Base-by-base conservation (phyloP, 1,284 basidiomycete species). In the Vanrija sp. region DNA sequence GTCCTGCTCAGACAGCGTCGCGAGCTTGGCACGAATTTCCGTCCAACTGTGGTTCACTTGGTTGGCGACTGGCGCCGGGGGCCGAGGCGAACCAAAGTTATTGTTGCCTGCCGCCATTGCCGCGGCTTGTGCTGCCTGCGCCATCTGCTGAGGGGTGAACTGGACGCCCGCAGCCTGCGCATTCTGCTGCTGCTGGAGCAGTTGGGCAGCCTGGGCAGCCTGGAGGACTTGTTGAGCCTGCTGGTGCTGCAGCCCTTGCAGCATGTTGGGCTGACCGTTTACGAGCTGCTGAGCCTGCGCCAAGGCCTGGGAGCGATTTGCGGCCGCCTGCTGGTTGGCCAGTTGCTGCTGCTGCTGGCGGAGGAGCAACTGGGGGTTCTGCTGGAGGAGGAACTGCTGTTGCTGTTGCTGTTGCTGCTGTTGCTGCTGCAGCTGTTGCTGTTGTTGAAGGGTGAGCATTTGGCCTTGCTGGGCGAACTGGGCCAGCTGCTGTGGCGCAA, bases 41-140 rank as follows among this genome's bases (percentile, higher is more conserved):
- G 61, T 53, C 31, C 31, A 31, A 4, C 65, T 57, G 27, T n/a
- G n/a, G n/a, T n/a, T n/a, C n/a, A n/a, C n/a, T n/a, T n/a, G n/a
- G n/a, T 50, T 55, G 25, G 47, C 49, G n/a, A 49, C 57, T 39
- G 60, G 58, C 3, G 31, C 41, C 6, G 60, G 60, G 18, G 64
- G 62, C 39, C 65, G 57, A 1, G 66, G 68, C 10, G 67, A 67
- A 8, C 59, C 60, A 47, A 63, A 68, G 48, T 63, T 66, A 46
- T 27, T 54, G 41, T 51, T 51, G 41, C 46, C 44, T 39, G 47
- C 41, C 45, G 54, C 8, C 39, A 31, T 47, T 8, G 36, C 35
- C 15, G 41, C 39, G 2, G 49, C 41, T 47, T 61, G 53, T 25
- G 60, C 53, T 2, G 53, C 36, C 56, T 66, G 56, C 49, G 56